Conservation (phyloP, 139 green algal genomes). For the Chlamydomonas urium region DNA sequence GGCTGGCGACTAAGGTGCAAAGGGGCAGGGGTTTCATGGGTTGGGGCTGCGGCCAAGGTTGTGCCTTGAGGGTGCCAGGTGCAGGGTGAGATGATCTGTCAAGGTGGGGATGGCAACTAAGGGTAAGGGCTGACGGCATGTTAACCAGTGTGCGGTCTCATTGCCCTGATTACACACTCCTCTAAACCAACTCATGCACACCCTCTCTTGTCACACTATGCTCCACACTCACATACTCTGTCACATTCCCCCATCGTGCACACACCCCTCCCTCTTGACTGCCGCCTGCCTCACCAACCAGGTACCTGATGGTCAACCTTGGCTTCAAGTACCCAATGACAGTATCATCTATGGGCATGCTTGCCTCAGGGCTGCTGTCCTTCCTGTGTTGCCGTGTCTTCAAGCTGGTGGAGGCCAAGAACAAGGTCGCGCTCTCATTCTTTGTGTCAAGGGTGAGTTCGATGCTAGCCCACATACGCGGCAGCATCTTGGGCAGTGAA, state of each 20-base stretch:
- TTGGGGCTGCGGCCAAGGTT: too few species aligned
- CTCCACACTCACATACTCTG: neutral
- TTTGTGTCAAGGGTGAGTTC: conserved; percentile 43
- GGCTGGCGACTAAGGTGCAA: too few species aligned
- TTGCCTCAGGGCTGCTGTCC: conserved; percentile 40
- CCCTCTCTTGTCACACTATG: neutral
- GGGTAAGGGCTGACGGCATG: too few species aligned
- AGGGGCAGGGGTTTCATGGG: too few species aligned
- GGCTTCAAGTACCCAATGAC: conserved; percentile 78
- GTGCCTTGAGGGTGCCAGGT: too few species aligned
- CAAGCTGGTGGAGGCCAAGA: conserved; percentile 59
- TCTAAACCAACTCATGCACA: neutral
- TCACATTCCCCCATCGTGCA: too few species aligned
- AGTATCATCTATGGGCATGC: conserved; percentile 63
- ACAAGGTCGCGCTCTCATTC: conserved; percentile 35
- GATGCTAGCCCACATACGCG: neutral
- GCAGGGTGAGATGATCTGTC: too few species aligned
- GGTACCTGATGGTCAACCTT: conserved; percentile 61
- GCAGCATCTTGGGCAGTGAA: neutral
- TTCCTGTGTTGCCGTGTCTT: conserved; percentile 60
- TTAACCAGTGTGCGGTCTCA: too few species aligned
- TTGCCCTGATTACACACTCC: neutral
- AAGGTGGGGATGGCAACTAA: too few species aligned
- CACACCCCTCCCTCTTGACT: too few species aligned
- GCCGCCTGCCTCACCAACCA: too few species aligned